These are phyloP conservation scores for Candida vartiovaarae DNA, from an alignment of 805 yeast species.

Conservation along the genomic window DNA sequence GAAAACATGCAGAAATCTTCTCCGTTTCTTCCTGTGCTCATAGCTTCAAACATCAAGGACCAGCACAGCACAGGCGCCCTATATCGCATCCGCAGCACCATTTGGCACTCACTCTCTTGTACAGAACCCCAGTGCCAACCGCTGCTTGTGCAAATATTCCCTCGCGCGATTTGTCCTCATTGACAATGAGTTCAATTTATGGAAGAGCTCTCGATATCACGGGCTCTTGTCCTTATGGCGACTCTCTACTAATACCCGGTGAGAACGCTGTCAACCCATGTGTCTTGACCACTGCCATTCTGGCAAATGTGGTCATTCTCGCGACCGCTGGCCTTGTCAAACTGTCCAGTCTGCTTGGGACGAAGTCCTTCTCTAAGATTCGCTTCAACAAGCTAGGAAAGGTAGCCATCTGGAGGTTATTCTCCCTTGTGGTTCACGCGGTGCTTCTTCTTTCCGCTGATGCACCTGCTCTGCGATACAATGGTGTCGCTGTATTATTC, in stretches of 20 bases:
- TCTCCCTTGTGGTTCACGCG: conserved; percentile 8
- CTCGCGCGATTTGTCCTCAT: too few species aligned
- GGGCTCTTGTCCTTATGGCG: conserved; percentile 7
- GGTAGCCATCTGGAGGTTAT: conserved; percentile 8
- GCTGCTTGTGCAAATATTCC: too few species aligned
- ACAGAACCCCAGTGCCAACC: too few species aligned
- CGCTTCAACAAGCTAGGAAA: conserved; percentile 15
- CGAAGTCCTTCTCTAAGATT: conserved; percentile 3
- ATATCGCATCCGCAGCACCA: too few species aligned
- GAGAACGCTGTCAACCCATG: conserved; percentile 24
- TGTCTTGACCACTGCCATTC: conserved; percentile 12
- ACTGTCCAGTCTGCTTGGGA: conserved; percentile 2
- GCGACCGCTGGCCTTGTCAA: conserved; percentile 14
- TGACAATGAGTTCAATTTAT: too few species aligned
- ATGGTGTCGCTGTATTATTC: conserved; percentile 13
- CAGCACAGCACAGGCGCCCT: too few species aligned
- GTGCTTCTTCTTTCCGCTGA: conserved; percentile 1
- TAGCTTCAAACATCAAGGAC: too few species aligned
- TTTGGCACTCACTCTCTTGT: too few species aligned
- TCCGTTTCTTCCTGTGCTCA: too few species aligned
- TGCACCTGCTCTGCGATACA: conserved; percentile 3
- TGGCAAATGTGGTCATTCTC: conserved; percentile 6
- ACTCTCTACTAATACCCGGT: conserved; percentile 13
- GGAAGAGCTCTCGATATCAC: too few species aligned
- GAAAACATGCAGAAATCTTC: too few species aligned